Conservation (phyloP, 179 eudicot species). For the Patellifolia procumbens region DNA sequence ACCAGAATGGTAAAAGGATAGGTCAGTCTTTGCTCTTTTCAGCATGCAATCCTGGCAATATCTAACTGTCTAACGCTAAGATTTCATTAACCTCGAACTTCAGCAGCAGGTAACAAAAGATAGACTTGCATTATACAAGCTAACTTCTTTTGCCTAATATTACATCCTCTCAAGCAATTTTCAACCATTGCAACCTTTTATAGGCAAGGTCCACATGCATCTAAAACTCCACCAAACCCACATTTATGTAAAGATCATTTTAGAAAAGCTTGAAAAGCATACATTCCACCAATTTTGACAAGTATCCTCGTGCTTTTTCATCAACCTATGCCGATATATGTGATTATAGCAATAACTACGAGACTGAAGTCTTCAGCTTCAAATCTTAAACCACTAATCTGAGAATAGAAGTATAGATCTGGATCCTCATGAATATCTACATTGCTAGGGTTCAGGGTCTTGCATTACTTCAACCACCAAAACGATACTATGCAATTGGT, state of each 20-base stretch:
- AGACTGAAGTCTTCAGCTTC: neutral
- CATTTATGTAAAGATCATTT: neutral
- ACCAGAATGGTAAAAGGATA: neutral
- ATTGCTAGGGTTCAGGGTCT: too few relatives aligned
- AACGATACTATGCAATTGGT: too few relatives aligned
- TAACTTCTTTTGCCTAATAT: neutral
- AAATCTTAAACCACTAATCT: too few relatives aligned
- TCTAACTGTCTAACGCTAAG: neutral
- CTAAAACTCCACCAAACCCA: neutral
- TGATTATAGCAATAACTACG: neutral
- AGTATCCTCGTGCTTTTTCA: too few relatives aligned
- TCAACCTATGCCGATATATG: neutral
- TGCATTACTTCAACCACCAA: neutral
- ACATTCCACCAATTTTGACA: neutral
- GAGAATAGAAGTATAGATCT: too few relatives aligned
- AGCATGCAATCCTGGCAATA: neutral
- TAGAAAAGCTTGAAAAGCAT: neutral
- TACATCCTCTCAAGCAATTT: neutral
- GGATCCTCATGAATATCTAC: too few relatives aligned
- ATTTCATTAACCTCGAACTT: neutral
- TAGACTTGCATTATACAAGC: neutral
- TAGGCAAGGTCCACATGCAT: neutral
- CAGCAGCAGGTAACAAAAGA: neutral
- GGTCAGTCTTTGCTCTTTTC: neutral
- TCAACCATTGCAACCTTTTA: neutral